Conservation (phyloP, 2,329 filamentous ascomycete genomes). For the Pseudohalonectria lignicola region DNA sequence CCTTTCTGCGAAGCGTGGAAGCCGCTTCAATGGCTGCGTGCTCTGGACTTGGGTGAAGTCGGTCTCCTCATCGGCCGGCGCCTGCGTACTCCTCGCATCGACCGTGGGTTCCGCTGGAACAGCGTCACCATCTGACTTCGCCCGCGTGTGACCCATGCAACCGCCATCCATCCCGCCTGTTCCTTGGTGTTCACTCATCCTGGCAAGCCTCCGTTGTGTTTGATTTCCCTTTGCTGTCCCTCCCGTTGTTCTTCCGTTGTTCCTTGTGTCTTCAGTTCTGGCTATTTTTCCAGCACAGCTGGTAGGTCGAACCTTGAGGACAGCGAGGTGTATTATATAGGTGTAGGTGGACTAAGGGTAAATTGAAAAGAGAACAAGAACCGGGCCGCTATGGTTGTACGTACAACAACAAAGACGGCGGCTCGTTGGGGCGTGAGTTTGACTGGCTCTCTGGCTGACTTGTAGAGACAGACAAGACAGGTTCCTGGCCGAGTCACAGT, state of each 20-base stretch:
- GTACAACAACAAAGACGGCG: not conserved
- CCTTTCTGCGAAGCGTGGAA: slow-evolving; percentile 21
- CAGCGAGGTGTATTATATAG: not conserved
- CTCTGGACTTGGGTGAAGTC: slow-evolving; percentile 16
- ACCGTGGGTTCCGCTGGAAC: slow-evolving; percentile 28
- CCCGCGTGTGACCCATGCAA: slow-evolving; percentile 24
- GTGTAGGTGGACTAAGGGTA: not conserved
- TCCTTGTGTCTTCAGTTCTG: not conserved
- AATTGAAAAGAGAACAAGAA: not conserved
- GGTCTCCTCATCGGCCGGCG: slow-evolving; percentile 19
- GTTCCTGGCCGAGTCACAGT: not conserved
- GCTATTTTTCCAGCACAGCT: slow-evolving; percentile 1
- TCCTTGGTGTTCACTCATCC: slow-evolving; percentile 33
- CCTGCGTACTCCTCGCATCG: slow-evolving; percentile 22
- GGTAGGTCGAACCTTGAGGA: not conserved
- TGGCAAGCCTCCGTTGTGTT: slow-evolving; percentile 10
- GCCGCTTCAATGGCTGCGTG: slow-evolving; percentile 16
- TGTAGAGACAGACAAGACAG: too few relatives aligned
- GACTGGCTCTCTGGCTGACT: too few relatives aligned
- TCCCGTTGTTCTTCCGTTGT: not conserved
- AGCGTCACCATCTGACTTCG: slow-evolving; percentile 31
- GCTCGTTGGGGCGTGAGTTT: too few relatives aligned
- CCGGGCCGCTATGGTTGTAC: not conserved
- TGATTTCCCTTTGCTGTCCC: not conserved
- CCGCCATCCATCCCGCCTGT: slow-evolving; percentile 27